Evolutionary conservation across 2,329 filamentous ascomycete genomes (phyloP).

Genomic region (Colletotrichum camelliae): DNA sequence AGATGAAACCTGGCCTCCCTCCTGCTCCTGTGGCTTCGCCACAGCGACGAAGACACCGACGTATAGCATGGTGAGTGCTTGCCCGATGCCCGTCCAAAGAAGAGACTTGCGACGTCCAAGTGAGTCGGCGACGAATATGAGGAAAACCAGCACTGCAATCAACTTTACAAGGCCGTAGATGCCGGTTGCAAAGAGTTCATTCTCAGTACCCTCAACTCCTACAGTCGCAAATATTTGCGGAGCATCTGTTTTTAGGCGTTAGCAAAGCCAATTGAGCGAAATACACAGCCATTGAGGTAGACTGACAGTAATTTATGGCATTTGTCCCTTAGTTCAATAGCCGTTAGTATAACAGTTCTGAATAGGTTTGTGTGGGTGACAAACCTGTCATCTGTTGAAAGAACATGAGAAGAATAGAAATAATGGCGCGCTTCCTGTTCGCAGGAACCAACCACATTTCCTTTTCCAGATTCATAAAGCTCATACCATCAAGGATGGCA

Average conservation of each 20-base stretch:
- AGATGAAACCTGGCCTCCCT: constrained; percentile 36
- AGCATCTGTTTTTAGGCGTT: constrained; percentile 34
- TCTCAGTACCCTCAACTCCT: constrained; percentile 62
- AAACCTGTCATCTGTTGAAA: constrained; percentile 21
- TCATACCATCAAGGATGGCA: constrained; percentile 25
- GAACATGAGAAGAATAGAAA: constrained; percentile 16
- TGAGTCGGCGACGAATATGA: constrained; percentile 26
- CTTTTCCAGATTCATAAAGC: constrained; percentile 13
- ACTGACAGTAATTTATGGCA: constrained; percentile 17
- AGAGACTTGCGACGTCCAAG: constrained; percentile 26
- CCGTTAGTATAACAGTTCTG: constrained; percentile 32
- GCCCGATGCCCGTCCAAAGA: constrained; percentile 27
- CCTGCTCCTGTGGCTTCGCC: constrained; percentile 49
- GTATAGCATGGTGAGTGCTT: constrained; percentile 37
- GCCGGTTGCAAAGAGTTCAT: constrained; percentile 65
- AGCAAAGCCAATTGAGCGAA: neutral
- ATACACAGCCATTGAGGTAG: neutral
- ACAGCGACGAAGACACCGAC: constrained; percentile 65
- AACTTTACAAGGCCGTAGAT: constrained; percentile 69
- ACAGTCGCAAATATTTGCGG: constrained; percentile 70
- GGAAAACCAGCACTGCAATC: constrained; percentile 23
- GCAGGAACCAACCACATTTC: constrained; percentile 18
- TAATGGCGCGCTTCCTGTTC: constrained; percentile 14
- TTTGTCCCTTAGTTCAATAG: constrained; percentile 32
- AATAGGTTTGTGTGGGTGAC: neutral